phyloP scores from a whole-genome alignment of 2,329 filamentous ascomycete genomes.

The Lachnellula subtilissima region DNA sequence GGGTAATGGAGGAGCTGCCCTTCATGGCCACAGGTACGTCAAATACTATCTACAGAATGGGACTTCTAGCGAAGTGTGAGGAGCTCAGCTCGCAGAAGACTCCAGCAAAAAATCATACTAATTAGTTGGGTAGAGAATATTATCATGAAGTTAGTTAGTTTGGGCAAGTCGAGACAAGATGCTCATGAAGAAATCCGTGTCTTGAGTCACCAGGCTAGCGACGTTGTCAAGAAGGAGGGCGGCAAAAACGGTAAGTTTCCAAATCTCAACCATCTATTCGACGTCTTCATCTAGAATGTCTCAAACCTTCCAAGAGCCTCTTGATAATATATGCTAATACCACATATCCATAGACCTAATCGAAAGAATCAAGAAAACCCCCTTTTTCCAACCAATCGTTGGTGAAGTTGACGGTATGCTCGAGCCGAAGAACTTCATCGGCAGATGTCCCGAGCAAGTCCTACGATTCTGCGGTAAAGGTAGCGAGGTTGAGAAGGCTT shows the following conservation, averaged over 20 bases:
- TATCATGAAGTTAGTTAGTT: conserved; percentile 68
- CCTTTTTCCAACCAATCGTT: conserved; percentile 73
- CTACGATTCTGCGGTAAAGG: conserved; percentile 43
- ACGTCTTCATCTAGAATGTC: not conserved
- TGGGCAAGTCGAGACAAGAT: conserved; percentile 70
- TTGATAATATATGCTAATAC: not conserved
- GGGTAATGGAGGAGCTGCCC: conserved; percentile 71
- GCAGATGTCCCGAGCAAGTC: conserved; percentile 49
- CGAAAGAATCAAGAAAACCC: conserved; percentile 64
- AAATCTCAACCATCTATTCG: not conserved
- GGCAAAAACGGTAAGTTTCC: conserved; percentile 54
- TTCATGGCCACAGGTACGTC: conserved; percentile 75
- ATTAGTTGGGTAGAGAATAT: not conserved
- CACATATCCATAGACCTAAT: conserved; percentile 52
- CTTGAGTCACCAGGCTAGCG: conserved; percentile 69
- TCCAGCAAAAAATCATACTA: no score
- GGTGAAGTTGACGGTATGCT: conserved; percentile 64
- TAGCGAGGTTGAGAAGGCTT: conserved; percentile 43
- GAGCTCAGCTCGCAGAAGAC: no score
- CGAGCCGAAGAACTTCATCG: conserved; percentile 56
- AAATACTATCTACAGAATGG: conserved; percentile 28
- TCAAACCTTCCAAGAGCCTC: no score
- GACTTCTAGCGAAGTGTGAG: no score
- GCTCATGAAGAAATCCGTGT: conserved; percentile 86
- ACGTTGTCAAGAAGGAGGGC: conserved; percentile 68